Conservation (phyloP, 1,139 yeast genomes). For the Ogataea hybrid region DNA sequence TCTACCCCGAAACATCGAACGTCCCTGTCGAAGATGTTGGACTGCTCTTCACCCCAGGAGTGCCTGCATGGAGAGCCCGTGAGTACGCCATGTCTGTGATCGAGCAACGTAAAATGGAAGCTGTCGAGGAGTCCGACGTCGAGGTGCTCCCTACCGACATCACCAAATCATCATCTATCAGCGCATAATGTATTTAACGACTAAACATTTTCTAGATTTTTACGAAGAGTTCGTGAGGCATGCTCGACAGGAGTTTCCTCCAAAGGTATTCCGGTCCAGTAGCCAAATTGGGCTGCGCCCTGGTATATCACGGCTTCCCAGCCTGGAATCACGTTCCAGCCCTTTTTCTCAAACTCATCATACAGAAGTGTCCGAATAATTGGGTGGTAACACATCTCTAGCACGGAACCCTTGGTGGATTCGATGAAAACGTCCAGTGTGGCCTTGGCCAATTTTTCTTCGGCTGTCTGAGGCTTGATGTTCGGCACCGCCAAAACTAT, state of each 20-base stretch:
- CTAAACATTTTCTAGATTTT: conserved; percentile 1
- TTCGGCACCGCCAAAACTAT: conserved; percentile 5
- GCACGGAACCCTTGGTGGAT: conserved; percentile 4
- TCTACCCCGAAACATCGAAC: conserved; percentile 13
- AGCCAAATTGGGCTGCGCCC: conserved; percentile 11
- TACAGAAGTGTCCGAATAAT: conserved; percentile 6
- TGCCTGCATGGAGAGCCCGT: conserved; percentile 13
- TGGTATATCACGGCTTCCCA: conserved; percentile 14
- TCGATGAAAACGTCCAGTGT: conserved; percentile 2
- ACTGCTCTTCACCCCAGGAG: conserved; percentile 10
- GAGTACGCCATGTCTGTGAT: conserved; percentile 6
- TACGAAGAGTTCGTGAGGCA: conserved; percentile 2
- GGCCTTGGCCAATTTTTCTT: conserved; percentile 2
- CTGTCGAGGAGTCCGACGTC: conserved; percentile 3
- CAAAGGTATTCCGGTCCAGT: conserved; percentile 8
- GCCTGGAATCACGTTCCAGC: conserved; percentile 14
- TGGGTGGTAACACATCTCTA: conserved; percentile 15
- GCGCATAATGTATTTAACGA: not conserved
- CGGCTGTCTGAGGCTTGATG: not conserved
- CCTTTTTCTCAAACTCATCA: conserved; percentile 8
- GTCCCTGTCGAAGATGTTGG: conserved; percentile 15
- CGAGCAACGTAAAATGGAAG: not conserved
- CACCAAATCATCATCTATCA: conserved; percentile 1
- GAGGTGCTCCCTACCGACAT: conserved; percentile 2
- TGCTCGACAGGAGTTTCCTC: conserved; percentile 5